phyloP scores from a whole-genome alignment of 2,329 filamentous ascomycete species.

The Curvularia hawaiiensis region DNA sequence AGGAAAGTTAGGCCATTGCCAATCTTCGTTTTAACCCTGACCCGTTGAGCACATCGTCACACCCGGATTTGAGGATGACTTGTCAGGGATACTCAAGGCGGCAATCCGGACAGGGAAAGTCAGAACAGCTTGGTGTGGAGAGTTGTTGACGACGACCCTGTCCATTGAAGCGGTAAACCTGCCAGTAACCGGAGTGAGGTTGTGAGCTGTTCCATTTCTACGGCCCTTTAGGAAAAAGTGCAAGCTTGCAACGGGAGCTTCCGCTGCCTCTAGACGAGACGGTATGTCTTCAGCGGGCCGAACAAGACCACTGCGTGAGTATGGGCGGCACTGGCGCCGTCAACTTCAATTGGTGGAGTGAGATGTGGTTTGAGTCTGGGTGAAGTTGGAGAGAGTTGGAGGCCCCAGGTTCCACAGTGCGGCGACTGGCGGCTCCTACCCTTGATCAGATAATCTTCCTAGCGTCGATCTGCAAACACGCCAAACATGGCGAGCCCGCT shows the following conservation, averaged over 20 bases:
- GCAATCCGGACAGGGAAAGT: not conserved
- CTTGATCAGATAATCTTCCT: constrained; percentile 7
- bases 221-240: not conserved
- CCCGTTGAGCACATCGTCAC: not conserved
- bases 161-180: not conserved
- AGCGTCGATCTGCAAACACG: constrained; percentile 24
- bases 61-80: not conserved
- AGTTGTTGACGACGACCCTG: not conserved
- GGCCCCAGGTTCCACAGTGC: not conserved
- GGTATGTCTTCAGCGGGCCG: not conserved
- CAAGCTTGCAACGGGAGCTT: not conserved
- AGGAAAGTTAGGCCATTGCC: not conserved
- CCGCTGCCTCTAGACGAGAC: not conserved
- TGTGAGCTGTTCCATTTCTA: not conserved
- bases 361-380: constrained; percentile 6
- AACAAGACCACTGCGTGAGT: not conserved
- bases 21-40: not conserved
- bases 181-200: not conserved
- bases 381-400: constrained; percentile 2
- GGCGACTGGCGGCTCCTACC: not conserved
- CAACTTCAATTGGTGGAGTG: not conserved
- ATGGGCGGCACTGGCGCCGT: not conserved
- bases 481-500: constrained; percentile 25
- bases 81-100: not conserved
- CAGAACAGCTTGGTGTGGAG: not conserved